phyloP scores from a whole-genome alignment of 2,329 filamentous ascomycete genomes.

The Aureobasidium sp. region DNA sequence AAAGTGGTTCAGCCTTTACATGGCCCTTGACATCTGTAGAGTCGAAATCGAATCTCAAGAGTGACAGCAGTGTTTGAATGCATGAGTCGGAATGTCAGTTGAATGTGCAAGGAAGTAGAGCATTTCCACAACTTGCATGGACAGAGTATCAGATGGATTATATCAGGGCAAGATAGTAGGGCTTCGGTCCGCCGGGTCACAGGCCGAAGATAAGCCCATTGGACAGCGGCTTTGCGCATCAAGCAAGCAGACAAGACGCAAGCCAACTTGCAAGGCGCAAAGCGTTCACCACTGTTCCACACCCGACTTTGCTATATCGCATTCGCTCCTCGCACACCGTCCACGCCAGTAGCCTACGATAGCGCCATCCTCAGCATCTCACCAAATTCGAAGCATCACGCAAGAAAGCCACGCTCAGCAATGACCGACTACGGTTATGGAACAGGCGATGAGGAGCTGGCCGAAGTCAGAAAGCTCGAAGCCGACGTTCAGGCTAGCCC shows the following conservation, averaged over 20 bases:
- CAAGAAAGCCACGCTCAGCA: neutral
- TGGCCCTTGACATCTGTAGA: too few relatives aligned
- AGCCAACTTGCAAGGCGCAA: neutral
- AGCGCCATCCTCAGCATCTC: neutral
- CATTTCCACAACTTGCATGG: neutral
- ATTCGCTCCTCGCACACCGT: neutral
- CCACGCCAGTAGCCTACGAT: neutral
- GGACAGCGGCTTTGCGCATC: neutral
- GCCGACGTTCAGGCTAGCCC: constrained; percentile 68
- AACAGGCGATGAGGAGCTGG: constrained; percentile 70
- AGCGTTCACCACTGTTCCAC: neutral
- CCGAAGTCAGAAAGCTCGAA: constrained; percentile 70
- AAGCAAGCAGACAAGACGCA: neutral
- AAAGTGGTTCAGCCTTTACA: too few relatives aligned
- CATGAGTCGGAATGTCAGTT: too few relatives aligned
- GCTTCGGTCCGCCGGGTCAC: neutral
- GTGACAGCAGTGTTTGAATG: too few relatives aligned
- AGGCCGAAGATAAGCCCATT: neutral
- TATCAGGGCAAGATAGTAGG: neutral
- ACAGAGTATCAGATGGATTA: neutral
- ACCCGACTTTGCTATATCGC: too few relatives aligned
- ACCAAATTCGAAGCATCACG: neutral
- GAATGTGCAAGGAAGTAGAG: too few relatives aligned
- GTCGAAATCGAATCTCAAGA: too few relatives aligned
- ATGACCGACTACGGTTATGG: constrained; percentile 71